Conservation (phyloP, 2,329 filamentous ascomycete genomes). For the Teratosphaeria epicoccoides region DNA sequence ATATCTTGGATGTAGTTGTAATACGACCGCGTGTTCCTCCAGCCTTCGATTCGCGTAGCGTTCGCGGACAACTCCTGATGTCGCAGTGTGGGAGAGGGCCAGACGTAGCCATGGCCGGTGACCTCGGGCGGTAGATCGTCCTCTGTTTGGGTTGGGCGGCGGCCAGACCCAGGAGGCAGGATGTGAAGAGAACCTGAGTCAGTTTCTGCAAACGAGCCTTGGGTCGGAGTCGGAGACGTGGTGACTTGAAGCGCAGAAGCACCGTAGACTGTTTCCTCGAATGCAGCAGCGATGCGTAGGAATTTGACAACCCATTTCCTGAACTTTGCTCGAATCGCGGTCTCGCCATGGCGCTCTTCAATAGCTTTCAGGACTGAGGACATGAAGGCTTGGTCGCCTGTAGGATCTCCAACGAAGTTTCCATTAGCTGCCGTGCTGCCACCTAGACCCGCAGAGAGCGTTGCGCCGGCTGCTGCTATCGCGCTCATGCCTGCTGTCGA, state of each 20-base stretch:
- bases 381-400: slow-evolving; percentile 84
- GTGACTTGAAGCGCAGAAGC: slow-evolving; percentile 74
- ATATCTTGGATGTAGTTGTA: slow-evolving; percentile 66
- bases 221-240: neutral
- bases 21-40: slow-evolving; percentile 90
- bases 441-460: slow-evolving; percentile 27
- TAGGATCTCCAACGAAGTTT: slow-evolving; percentile 49
- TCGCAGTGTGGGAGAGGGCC: slow-evolving; percentile 72
- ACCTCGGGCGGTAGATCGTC: slow-evolving; percentile 20
- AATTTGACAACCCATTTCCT: slow-evolving; percentile 91
- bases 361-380: slow-evolving; percentile 74
- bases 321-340: slow-evolving; percentile 85
- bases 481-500: slow-evolving; percentile 16
- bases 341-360: slow-evolving; percentile 74
- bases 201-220: neutral
- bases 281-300: slow-evolving; percentile 80
- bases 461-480: slow-evolving; percentile 21
- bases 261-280: slow-evolving; percentile 92
- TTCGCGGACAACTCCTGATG: slow-evolving; percentile 82
- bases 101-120: slow-evolving; percentile 82
- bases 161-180: neutral
- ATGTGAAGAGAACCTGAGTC: neutral
- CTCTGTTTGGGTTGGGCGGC: neutral
- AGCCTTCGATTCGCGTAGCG: slow-evolving; percentile 87
- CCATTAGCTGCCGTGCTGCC: slow-evolving; percentile 23